These are phyloP conservation scores for Globisporangium radiosum DNA, from an alignment of 352 stramenopile genomes.

Conservation along the genomic window DNA sequence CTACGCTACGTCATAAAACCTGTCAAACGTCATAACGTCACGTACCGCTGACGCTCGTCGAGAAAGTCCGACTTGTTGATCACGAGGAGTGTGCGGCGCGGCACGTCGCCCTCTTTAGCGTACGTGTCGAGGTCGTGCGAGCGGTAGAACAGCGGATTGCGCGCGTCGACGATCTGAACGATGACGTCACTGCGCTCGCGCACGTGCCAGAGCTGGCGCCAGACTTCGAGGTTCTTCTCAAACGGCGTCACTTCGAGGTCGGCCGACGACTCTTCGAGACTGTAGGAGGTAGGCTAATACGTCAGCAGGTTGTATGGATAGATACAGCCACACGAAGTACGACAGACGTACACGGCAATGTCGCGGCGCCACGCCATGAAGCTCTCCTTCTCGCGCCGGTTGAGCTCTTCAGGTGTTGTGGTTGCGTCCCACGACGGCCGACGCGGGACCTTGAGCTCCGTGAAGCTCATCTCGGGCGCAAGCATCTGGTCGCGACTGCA, in stretches of 20 bases:
- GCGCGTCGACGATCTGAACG: slow-evolving; percentile 97
- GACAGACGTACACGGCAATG: slow-evolving; percentile 82
- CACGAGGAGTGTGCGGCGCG: slow-evolving; percentile 92
- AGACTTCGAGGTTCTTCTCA: slow-evolving; percentile 99
- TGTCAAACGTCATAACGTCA: too few species aligned
- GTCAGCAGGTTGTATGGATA: too few species aligned
- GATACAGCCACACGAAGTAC: too few species aligned
- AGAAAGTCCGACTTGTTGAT: slow-evolving; percentile 99
- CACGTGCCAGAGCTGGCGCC: slow-evolving; percentile 99
- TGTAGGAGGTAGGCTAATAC: slow-evolving; percentile 12
- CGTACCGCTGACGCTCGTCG: slow-evolving; percentile 82
- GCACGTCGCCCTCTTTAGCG: slow-evolving; percentile 86
- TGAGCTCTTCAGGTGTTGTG: slow-evolving; percentile 95
- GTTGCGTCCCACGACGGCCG: slow-evolving; percentile 92
- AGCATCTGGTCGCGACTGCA: slow-evolving; percentile 44
- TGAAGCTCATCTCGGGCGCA: slow-evolving; percentile 86
- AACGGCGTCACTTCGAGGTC: slow-evolving; percentile 96
- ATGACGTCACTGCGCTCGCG: slow-evolving; percentile 97
- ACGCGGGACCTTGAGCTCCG: slow-evolving; percentile 95
- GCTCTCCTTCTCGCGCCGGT: slow-evolving; percentile 93
- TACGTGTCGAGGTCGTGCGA: slow-evolving; percentile 95
- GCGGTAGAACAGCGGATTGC: slow-evolving; percentile 98
- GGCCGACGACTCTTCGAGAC: slow-evolving; percentile 69
- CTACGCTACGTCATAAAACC: too few species aligned
- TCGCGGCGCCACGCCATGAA: slow-evolving; percentile 97